Evolutionary conservation across 495 filamentous ascomycete genomes (phyloP), one percentile per base, ranked within the genome.

Genomic region (Talaromyces trachyspermus): DNA sequence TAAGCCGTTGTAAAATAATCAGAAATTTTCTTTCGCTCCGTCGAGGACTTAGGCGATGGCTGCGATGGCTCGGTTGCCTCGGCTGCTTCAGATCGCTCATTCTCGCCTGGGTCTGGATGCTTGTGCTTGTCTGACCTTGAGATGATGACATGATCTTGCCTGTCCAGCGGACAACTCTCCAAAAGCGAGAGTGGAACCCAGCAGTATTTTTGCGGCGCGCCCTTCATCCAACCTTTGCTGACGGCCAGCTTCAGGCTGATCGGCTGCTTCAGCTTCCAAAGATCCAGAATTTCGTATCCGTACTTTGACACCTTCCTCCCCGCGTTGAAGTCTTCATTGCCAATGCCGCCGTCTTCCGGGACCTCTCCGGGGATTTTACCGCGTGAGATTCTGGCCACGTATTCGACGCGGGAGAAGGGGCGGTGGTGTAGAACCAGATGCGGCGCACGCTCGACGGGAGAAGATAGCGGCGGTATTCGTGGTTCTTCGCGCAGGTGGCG

Each of bases 261-360:
- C 5, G 61, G 57, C 38, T 55, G 24, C 10, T 54, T 48, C 48
- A 66, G 44, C 51, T 54, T 48, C 48, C 57, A 60, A 5, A 69
- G 43, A 44, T 57, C 50, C 22, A 67, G 48, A 23, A 69, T 58
- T 37, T 62, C 60, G 49, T 69, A 67, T 15, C 54, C 64, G 43
- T 57, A 69, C 38, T 62, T 60, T 33, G 58, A 63, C 19, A 51
- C 17, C 43, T 66, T 69, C 27, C 37, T 47, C 2, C 61, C 62
- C 24, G 62, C 59, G 32, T 69, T 70, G 55, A 65, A 70, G 19
- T 70, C 67, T 5, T 54, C 57, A 48, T 70, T 69, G 42, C 65
- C 62, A 23, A 69, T 56, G 5, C 64, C 61, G 22, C 53, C 54
- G 23, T 61, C 55, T 17, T 64, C 62, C 4, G 64, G 60, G 2